Conservation (phyloP, 352 stramenopile species). For the Thalassiosira exigua region DNA sequence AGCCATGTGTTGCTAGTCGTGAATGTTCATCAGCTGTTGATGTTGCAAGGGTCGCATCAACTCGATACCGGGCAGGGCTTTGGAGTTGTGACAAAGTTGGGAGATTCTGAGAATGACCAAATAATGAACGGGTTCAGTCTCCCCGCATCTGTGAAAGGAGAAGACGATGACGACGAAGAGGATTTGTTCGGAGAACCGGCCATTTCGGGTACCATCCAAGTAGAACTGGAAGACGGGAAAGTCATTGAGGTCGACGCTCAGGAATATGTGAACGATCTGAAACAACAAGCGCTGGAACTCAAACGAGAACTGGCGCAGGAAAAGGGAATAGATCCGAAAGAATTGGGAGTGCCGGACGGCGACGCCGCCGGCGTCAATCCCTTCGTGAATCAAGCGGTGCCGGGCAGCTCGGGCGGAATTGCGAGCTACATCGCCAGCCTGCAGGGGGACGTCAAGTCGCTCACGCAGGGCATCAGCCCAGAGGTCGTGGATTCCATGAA, state of each 20-base stretch:
- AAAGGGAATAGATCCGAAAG: slow-evolving; percentile 51
- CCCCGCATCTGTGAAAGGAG: slow-evolving; percentile 8
- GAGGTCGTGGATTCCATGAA: slow-evolving; percentile 86
- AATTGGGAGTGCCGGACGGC: slow-evolving; percentile 25
- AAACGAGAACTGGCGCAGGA: slow-evolving; percentile 74
- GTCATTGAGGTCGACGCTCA: slow-evolving; percentile 83
- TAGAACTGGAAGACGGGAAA: slow-evolving; percentile 82
- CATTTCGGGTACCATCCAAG: slow-evolving; percentile 76
- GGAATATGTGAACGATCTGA: slow-evolving; percentile 84
- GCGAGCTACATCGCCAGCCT: slow-evolving; percentile 78
- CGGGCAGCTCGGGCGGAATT: slow-evolving; percentile 63
- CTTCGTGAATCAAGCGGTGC: slow-evolving; percentile 31
- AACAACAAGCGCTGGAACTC: slow-evolving; percentile 77
- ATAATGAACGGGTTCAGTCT: slow-evolving; percentile 39
- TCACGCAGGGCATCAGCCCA: slow-evolving; percentile 80
- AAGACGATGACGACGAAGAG: slow-evolving; percentile 44
- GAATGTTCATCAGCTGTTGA: too few species aligned
- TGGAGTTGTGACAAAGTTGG: slow-evolving; percentile 53
- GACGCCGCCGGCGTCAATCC: slow-evolving; percentile 1
- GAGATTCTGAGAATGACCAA: neutral
- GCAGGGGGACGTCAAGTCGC: slow-evolving; percentile 75
- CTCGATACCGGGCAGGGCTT: too few species aligned
- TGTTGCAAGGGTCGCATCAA: too few species aligned
- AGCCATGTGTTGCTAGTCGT: too few species aligned
- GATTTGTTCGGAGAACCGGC: slow-evolving; percentile 44